Percentiles rank a stretch among this genome's conserved stretches.
These are phyloP conservation scores for Podospora australis DNA, from an alignment of 495 filamentous ascomycete genomes.

Conservation along the genomic window DNA sequence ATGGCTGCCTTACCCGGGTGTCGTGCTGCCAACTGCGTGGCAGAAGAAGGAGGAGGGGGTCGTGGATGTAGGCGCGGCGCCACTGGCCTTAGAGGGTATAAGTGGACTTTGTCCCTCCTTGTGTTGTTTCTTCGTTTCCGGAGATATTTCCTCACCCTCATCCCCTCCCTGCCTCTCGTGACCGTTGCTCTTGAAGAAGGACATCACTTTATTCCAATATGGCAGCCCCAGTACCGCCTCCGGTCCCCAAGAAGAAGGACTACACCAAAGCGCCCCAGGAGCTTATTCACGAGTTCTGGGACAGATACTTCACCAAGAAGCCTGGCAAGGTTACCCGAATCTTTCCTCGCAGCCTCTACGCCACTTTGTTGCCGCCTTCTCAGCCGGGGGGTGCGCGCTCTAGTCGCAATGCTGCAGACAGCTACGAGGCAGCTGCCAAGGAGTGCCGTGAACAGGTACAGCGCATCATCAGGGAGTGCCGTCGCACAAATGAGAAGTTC, in stretches of 20 bases:
- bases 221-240: no score
- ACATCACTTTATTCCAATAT: no score
- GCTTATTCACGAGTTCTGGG: constrained; percentile 71
- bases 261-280: constrained; percentile 55
- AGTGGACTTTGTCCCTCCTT: no score
- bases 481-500: constrained; percentile 69
- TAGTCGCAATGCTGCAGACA: constrained; percentile 30
- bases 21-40: no score
- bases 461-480: constrained; percentile 65
- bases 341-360: background rate
- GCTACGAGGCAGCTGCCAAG: constrained; percentile 57
- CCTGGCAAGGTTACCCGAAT: constrained; percentile 44
- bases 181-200: no score
- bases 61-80: no score
- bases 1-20: no score
- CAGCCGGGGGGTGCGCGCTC: constrained; percentile 16
- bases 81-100: no score
- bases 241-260: constrained; percentile 48
- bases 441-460: constrained; percentile 60
- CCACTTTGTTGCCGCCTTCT: constrained; percentile 20
- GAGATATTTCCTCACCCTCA: no score
- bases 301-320: constrained; percentile 61
- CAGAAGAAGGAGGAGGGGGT: no score
- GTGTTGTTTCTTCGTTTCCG: no score
- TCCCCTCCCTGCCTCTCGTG: no score